Conservation (phyloP, 2,329 filamentous ascomycete genomes). For the Colletotrichum incanum region DNA sequence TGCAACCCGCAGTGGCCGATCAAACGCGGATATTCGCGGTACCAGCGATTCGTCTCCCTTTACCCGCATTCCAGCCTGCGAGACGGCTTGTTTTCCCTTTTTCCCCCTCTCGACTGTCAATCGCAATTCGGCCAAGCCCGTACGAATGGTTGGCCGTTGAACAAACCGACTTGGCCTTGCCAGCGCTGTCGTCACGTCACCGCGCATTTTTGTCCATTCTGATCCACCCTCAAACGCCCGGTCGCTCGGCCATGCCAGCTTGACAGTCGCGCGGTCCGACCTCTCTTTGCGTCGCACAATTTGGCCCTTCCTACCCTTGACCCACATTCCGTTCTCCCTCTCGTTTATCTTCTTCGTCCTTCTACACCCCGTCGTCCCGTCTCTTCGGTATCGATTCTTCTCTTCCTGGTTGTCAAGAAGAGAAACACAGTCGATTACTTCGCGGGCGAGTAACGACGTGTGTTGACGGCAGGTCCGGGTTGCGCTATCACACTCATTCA, state of each 20-base stretch:
- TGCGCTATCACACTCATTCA: slow-evolving; percentile 31
- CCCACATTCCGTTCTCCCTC: slow-evolving; percentile 42
- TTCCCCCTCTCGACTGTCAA: slow-evolving; percentile 14
- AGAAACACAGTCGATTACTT: slow-evolving; percentile 61
- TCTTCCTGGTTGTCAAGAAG: slow-evolving; percentile 44
- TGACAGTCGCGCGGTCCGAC: slow-evolving; percentile 37
- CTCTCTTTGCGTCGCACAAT: slow-evolving; percentile 33
- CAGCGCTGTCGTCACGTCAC: slow-evolving; percentile 21
- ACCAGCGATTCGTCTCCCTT: slow-evolving; percentile 20
- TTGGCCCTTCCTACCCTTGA: slow-evolving; percentile 22
- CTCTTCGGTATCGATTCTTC: slow-evolving; percentile 33
- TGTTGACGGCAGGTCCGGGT: slow-evolving; percentile 60
- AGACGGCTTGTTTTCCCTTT: slow-evolving; percentile 4
- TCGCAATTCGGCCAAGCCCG: slow-evolving; percentile 18
- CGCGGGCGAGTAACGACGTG: slow-evolving; percentile 66
- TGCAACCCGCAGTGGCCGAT: slow-evolving; percentile 39
- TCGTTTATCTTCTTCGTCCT: slow-evolving; percentile 24
- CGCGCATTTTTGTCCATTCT: slow-evolving; percentile 15
- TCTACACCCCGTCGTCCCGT: slow-evolving; percentile 36
- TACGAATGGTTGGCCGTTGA: slow-evolving; percentile 11
- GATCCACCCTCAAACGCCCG: slow-evolving; percentile 36
- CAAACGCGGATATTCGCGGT: slow-evolving; percentile 40
- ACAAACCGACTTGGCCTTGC: slow-evolving; percentile 14
- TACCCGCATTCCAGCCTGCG: not conserved
- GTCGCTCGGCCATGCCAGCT: slow-evolving; percentile 39